These are phyloP conservation scores for Neurospora sp. DNA, from an alignment of 495 filamentous ascomycete genomes.

Conservation along the genomic window DNA sequence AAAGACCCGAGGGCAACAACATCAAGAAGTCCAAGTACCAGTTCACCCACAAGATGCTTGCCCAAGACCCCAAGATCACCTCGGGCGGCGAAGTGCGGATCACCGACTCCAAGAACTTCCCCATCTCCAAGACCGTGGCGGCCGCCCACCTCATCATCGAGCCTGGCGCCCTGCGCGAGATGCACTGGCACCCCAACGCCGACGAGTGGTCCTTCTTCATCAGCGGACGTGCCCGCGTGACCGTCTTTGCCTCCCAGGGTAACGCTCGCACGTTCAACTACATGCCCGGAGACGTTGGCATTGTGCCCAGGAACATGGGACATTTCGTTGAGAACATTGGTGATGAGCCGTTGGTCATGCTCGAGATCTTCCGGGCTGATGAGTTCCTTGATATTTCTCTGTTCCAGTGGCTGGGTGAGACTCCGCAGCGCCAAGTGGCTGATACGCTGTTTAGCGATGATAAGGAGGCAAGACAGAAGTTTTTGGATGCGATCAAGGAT, in stretches of 20 bases:
- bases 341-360: constrained; percentile 48
- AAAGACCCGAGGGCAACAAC: constrained; percentile 32
- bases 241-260: constrained; percentile 39
- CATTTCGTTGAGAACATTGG: constrained; percentile 55
- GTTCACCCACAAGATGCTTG: constrained; percentile 54
- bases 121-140: constrained; percentile 52
- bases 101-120: constrained; percentile 56
- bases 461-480: constrained; percentile 42
- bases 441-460: constrained; percentile 51
- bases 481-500: constrained; percentile 43
- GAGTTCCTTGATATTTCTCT: constrained; percentile 53
- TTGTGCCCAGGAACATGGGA: constrained; percentile 50
- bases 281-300: constrained; percentile 46
- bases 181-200: constrained; percentile 49
- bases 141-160: constrained; percentile 50
- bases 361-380: constrained; percentile 50
- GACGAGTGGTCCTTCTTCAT: constrained; percentile 51
- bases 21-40: constrained; percentile 49
- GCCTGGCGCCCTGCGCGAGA: constrained; percentile 49
- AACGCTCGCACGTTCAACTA: constrained; percentile 39
- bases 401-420: constrained; percentile 61
- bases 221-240: constrained; percentile 39
- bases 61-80: constrained; percentile 41
- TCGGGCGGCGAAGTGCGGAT: constrained; percentile 52
- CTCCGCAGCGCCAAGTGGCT: constrained; percentile 48